Evolutionary conservation across 371 early-diverging fungal species (phyloP), one percentile per base, ranked within the genome.

Genomic region (Mucor ambiguus): DNA sequence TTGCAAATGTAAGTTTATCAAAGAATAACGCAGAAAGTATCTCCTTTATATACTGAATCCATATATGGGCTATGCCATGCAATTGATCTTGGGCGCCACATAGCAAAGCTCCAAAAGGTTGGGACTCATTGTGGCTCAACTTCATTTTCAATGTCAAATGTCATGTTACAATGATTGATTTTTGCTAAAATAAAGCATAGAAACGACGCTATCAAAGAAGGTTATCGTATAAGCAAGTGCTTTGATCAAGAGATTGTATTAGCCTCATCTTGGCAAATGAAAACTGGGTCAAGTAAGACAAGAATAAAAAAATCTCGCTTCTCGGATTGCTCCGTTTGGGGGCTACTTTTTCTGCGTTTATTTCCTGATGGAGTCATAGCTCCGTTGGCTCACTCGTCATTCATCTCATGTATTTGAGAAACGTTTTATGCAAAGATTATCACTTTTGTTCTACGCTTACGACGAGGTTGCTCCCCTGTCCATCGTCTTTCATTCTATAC

Each of bases 291-390:
- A 28, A 52, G 56, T 56, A 20, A 56, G 30, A 56, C 56, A 56
- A 56, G 33, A 56, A 33, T n/a, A 52, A 46, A 46, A 52, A 52
- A 52, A 28, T 52, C 52, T 52, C 52, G 52, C 52, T 52, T 52
- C 52, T 52, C 56, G 56, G 33, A 56, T 56, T 56, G 56, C 56
- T 56, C 56, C 56, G 56, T 56, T 56, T 56, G 32, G 30, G 20
- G 52, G 26, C 6, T 52, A 26, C 14, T 22, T 26, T 10, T 26
- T 11, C 28, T 52, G 12, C 28, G 32, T 32, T 20, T 56, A 56
- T 56, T 56, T 56, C 56, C 56, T 56, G 56, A 56, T 56, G 33
- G 56, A 33, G 33, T 33, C 56, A 18, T 7, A 56, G 32, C 32
- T 56, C 56, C 56, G 56, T 56, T 56, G 12, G 32, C 26, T 56